Conservation (phyloP, 495 filamentous ascomycete species). For the Rusavskia elegans region DNA sequence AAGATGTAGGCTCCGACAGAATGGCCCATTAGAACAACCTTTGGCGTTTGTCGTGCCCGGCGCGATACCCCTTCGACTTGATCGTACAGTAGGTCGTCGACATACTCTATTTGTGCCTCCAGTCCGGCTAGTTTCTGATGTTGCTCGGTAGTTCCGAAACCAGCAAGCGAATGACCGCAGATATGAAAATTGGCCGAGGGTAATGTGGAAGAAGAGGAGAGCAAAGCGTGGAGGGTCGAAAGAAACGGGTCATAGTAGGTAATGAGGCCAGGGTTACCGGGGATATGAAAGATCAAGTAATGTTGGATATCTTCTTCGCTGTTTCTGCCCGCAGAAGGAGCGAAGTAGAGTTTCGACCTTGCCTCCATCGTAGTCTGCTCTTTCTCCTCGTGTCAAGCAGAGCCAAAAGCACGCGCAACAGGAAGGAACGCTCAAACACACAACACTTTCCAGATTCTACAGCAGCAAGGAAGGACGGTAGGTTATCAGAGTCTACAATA, state of each 20-base stretch:
- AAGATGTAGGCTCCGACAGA: conserved; percentile 67
- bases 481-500: too few species aligned
- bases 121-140: conserved; percentile 24
- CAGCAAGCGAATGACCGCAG: conserved; percentile 54
- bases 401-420: neutral
- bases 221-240: conserved; percentile 25
- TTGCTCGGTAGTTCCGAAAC: conserved; percentile 45
- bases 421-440: neutral
- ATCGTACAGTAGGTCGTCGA: conserved; percentile 21
- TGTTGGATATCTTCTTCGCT: neutral
- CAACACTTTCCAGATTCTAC: too few species aligned
- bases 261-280: conserved; percentile 80
- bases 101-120: conserved; percentile 43
- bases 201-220: conserved; percentile 14
- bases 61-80: conserved; percentile 1
- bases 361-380: neutral
- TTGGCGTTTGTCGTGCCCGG: conserved; percentile 11
- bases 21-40: conserved; percentile 66
- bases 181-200: conserved; percentile 32
- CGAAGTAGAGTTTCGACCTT: conserved; percentile 3
- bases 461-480: too few species aligned
- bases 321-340: neutral
- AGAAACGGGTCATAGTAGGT: conserved; percentile 67
- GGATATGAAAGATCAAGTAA: conserved; percentile 45
- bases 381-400: neutral